Percentiles rank a stretch among this genome's conserved stretches.
Evolutionary conservation across 139 green algal genomes (phyloP).

Genomic region (Ettlia oleoabundans): DNA sequence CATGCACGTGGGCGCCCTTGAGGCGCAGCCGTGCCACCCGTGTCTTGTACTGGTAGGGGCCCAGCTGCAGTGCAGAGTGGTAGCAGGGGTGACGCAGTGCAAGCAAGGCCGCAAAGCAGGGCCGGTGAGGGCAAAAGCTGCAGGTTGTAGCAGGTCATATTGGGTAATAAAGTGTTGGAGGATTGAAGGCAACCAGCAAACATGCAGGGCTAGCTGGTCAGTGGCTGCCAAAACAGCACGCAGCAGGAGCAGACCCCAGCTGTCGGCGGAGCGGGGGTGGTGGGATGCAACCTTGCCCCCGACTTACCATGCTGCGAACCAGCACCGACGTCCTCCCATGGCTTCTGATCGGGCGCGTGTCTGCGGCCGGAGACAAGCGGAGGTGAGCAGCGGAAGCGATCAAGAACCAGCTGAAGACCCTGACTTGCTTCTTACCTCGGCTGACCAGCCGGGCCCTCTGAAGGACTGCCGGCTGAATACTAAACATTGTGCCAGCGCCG

Average conservation of each 20-base stretch:
- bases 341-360: too few relatives aligned
- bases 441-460: too few relatives aligned
- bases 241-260: too few relatives aligned
- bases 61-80: constrained; percentile 30
- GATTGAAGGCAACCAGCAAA: too few relatives aligned
- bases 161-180: too few relatives aligned
- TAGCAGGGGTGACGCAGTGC: neutral
- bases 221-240: neutral
- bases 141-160: too few relatives aligned
- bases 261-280: neutral
- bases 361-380: neutral
- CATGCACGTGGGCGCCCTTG: constrained; percentile 26
- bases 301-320: constrained; percentile 11
- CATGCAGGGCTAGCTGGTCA: too few relatives aligned
- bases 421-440: too few relatives aligned
- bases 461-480: too few relatives aligned
- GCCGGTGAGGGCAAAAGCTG: too few relatives aligned
- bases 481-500: too few relatives aligned
- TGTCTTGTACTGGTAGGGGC: constrained; percentile 33
- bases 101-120: too few relatives aligned
- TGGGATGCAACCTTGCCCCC: neutral
- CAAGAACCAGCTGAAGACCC: neutral
- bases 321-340: neutral
- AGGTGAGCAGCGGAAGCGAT: neutral
- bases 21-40: constrained; percentile 17